Conservation (phyloP, 441 rosid species). For the Flueggea neowawraea region DNA sequence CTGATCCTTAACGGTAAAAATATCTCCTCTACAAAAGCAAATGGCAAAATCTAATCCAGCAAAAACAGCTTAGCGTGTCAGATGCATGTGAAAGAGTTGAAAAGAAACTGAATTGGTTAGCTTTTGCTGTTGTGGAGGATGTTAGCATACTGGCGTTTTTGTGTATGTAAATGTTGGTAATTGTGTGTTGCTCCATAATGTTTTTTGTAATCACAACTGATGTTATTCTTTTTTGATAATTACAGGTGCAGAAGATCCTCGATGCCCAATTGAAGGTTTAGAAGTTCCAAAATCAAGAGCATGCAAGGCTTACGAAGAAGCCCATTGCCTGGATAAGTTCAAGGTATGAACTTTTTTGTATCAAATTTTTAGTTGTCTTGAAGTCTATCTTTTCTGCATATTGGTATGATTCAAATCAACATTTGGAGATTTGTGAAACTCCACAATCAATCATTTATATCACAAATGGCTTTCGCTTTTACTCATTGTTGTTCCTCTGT, state of each 20-base stretch:
- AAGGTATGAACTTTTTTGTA: constrained; percentile 38
- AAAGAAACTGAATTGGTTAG: no score
- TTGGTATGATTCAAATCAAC: no score
- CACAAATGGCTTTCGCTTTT: no score
- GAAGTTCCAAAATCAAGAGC: constrained; percentile 43
- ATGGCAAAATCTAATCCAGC: background rate
- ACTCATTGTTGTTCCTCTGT: no score
- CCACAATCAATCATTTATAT: no score
- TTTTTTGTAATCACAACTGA: no score
- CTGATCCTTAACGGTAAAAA: constrained; percentile 64
- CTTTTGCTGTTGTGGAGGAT: no score
- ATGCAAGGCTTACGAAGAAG: constrained; percentile 41
- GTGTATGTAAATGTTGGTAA: no score
- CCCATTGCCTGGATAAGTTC: constrained; percentile 38
- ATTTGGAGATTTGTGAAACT: no score
- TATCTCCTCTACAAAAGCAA: background rate
- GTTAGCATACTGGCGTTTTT: no score
- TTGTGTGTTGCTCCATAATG: no score
- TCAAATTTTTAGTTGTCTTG: no score
- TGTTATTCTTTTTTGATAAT: constrained; percentile 11
- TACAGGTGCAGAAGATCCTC: constrained; percentile 77
- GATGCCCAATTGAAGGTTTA: constrained; percentile 77
- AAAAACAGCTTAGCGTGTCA: background rate
- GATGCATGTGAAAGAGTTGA: background rate
- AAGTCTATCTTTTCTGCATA: background rate